Evolutionary conservation across 1,284 basidiomycete species (phyloP).

Genomic region (Coniferiporia sulphurascens): DNA sequence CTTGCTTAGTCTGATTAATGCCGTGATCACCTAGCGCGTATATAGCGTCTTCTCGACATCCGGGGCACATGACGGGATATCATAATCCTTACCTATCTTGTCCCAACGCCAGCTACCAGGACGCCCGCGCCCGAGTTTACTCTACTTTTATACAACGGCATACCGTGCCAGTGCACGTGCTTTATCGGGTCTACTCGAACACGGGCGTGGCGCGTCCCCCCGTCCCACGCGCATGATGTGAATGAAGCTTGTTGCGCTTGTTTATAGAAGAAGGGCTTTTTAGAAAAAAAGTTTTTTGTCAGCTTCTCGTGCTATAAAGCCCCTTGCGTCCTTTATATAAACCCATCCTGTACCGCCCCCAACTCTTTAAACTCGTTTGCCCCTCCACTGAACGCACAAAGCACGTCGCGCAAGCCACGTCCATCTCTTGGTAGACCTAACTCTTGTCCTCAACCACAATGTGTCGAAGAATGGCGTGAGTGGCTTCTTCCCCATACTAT

Average conservation of each 20-base stretch:
- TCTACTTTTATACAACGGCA: no score
- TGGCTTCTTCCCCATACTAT: conserved; percentile 17
- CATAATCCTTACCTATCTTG: neutral
- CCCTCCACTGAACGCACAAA: neutral
- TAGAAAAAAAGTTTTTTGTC: neutral
- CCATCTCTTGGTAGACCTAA: neutral
- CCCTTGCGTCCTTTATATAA: neutral
- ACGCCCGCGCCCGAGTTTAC: neutral
- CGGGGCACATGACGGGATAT: neutral
- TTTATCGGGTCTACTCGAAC: neutral
- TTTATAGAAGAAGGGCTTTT: neutral
- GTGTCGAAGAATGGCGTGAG: conserved; percentile 56
- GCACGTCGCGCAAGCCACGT: neutral
- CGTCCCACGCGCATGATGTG: conserved; percentile 2
- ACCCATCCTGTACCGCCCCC: neutral
- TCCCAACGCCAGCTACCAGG: neutral
- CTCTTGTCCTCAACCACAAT: conserved; percentile 27
- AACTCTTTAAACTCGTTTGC: neutral
- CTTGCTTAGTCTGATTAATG: neutral
- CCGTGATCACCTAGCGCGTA: neutral
- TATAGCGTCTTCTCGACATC: conserved; percentile 3
- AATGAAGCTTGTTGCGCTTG: neutral
- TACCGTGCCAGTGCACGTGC: conserved; percentile 2
- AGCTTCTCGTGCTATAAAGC: neutral
- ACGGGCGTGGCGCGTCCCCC: neutral